phyloP scores from a whole-genome alignment of 2,329 filamentous ascomycete species.

The Seiridium cupressi region DNA sequence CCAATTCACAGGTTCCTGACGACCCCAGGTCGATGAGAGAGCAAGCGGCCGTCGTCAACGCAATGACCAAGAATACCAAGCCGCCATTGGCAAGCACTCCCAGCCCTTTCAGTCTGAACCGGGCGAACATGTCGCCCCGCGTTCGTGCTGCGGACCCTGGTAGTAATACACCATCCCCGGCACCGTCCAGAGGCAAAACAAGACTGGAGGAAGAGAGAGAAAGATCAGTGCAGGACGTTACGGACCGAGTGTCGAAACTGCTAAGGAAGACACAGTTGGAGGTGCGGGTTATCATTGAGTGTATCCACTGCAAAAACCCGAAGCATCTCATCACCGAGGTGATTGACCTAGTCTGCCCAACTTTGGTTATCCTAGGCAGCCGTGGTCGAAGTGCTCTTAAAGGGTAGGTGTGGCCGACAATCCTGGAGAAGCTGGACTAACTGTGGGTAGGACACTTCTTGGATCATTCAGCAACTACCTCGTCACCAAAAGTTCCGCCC shows the following conservation, averaged over 20 bases:
- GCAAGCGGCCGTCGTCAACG: conserved; percentile 69
- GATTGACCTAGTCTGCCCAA: conserved; percentile 90
- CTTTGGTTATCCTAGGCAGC: conserved; percentile 88
- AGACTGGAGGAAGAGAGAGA: conserved; percentile 76
- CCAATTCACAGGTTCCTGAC: conserved; percentile 61
- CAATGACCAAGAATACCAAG: conserved; percentile 47
- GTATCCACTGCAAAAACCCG: conserved; percentile 97
- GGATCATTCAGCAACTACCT: conserved; percentile 98
- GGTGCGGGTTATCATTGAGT: conserved; percentile 90
- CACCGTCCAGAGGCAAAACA: conserved; percentile 49
- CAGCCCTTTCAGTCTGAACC: conserved; percentile 22
- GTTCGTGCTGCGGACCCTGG: conserved; percentile 33
- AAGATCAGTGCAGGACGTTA: conserved; percentile 79
- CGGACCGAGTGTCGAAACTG: conserved; percentile 78
- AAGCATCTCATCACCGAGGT: conserved; percentile 96
- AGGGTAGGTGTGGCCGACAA: conserved; percentile 59
- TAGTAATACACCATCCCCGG: conserved; percentile 41
- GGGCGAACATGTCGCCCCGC: conserved; percentile 30
- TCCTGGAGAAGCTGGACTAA: conserved; percentile 21
- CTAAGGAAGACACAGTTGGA: conserved; percentile 89
- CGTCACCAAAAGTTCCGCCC: conserved; percentile 92
- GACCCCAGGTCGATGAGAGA: conserved; percentile 75
- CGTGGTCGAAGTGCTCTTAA: conserved; percentile 89
- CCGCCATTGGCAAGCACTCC: conserved; percentile 23
- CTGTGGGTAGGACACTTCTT: conserved; percentile 71